A percentile compares a stretch with the other conserved stretches of the same genome.
phyloP scores from a whole-genome alignment of 2,329 filamentous ascomycete species.

The Dactylellina cionopaga region DNA sequence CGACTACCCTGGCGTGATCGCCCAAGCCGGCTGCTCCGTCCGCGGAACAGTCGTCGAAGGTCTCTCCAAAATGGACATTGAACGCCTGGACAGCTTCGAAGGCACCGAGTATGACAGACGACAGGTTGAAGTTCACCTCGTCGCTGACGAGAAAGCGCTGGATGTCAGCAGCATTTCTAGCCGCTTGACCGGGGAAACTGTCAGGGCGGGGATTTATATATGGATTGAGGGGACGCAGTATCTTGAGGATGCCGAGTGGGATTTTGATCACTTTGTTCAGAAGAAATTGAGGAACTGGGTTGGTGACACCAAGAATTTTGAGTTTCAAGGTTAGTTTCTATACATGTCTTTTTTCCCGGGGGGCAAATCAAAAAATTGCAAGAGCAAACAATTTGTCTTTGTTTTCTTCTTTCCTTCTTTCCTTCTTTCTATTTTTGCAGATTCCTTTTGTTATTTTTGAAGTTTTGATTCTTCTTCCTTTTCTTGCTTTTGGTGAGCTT shows the following conservation, averaged over 20 bases:
- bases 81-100: conserved; percentile 82
- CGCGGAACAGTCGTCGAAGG: conserved; percentile 81
- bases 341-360: conserved; percentile 7
- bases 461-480: conserved; percentile 2
- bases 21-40: conserved; percentile 69
- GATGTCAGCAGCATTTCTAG: conserved; percentile 57
- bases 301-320: conserved; percentile 57
- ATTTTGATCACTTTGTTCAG: conserved; percentile 81
- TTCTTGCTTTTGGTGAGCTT: background rate
- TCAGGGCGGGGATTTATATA: conserved; percentile 72
- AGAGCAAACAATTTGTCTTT: conserved; percentile 22
- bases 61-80: conserved; percentile 78
- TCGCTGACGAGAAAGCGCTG: conserved; percentile 60
- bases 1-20: conserved; percentile 84
- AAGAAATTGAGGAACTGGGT: conserved; percentile 76
- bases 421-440: conserved; percentile 8
- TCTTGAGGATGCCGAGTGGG: conserved; percentile 83
- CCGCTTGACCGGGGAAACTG: conserved; percentile 62
- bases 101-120: conserved; percentile 75
- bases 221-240: conserved; percentile 64
- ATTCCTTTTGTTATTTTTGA: conserved; percentile 28
- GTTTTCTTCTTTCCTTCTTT: conserved; percentile 21
- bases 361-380: too few relatives aligned
- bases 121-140: conserved; percentile 63
- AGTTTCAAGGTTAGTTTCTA: conserved; percentile 52